Evolutionary conservation across 1,139 yeast species (phyloP).

Genomic region (Pichia sp.): DNA sequence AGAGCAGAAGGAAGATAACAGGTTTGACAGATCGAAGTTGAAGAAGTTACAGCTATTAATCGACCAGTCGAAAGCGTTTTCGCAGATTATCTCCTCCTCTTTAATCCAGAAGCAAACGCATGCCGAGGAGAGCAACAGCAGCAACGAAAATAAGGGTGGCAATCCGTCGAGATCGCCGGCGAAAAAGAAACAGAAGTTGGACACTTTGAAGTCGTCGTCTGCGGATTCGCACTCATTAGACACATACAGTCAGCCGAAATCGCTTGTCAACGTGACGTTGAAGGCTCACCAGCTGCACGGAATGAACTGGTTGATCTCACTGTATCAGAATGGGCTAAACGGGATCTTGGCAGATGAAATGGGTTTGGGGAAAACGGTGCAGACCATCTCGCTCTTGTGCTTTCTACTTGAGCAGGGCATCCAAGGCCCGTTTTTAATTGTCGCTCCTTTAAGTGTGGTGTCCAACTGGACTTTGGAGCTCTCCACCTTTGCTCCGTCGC

Average conservation of each 20-base stretch:
- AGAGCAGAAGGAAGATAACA: not conserved
- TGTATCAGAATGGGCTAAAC: constrained; percentile 89
- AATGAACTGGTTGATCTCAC: constrained; percentile 80
- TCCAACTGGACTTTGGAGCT: constrained; percentile 82
- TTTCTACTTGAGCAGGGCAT: constrained; percentile 77
- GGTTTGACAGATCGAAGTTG: constrained; percentile 14
- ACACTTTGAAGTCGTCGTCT: not conserved
- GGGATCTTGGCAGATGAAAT: constrained; percentile 96
- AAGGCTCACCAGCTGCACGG: constrained; percentile 89
- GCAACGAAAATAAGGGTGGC: constrained; percentile 3
- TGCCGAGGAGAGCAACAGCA: not conserved
- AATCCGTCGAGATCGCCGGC: not conserved
- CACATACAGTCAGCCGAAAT: constrained; percentile 50
- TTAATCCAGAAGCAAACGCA: constrained; percentile 9
- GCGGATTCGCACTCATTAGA: not conserved
- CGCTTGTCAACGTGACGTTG: constrained; percentile 62
- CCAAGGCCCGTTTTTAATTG: constrained; percentile 77
- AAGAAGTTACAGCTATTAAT: constrained; percentile 18
- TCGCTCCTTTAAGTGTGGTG: constrained; percentile 84
- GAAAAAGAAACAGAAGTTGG: constrained; percentile 10
- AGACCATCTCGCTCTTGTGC: constrained; percentile 73
- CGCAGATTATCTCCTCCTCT: constrained; percentile 19
- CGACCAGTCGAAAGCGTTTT: constrained; percentile 22
- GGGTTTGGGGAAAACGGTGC: constrained; percentile 93
- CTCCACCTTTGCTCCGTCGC: constrained; percentile 62